Conservation (phyloP, 495 filamentous ascomycete genomes). For the Lophiostoma macrostomum region DNA sequence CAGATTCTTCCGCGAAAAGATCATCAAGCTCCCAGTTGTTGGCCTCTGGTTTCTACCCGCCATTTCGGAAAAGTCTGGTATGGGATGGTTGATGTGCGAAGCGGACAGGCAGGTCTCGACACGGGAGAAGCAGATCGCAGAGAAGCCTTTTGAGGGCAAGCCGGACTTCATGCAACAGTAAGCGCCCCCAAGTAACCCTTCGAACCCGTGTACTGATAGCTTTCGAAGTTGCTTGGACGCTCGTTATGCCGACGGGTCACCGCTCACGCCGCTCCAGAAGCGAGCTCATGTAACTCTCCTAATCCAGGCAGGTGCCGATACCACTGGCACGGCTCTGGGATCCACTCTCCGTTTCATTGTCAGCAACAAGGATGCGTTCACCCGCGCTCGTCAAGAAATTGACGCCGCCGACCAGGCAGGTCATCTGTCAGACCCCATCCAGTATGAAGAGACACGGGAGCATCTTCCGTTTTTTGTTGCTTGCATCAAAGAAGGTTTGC, state of each 20-base stretch:
- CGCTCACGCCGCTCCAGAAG: slow-evolving; percentile 13
- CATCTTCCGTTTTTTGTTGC: slow-evolving; percentile 61
- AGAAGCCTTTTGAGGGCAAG: slow-evolving; percentile 18
- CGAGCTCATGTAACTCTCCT: slow-evolving; percentile 23
- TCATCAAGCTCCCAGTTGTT: slow-evolving; percentile 19
- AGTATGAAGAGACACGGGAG: slow-evolving; percentile 37
- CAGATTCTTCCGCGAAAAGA: slow-evolving; percentile 13
- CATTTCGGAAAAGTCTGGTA: slow-evolving; percentile 9
- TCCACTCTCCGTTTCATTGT: slow-evolving; percentile 56
- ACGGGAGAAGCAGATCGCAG: slow-evolving; percentile 12
- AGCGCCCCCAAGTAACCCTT: not conserved
- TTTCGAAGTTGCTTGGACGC: slow-evolving; percentile 12
- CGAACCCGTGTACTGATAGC: not conserved
- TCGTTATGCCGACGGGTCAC: slow-evolving; percentile 8
- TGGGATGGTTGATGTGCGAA: slow-evolving; percentile 26
- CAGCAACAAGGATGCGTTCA: slow-evolving; percentile 45
- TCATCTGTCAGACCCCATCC: slow-evolving; percentile 40
- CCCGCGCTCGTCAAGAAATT: slow-evolving; percentile 47
- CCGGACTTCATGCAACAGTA: slow-evolving; percentile 28
- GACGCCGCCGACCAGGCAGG: slow-evolving; percentile 41
- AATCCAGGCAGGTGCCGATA: slow-evolving; percentile 57
- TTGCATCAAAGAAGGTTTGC: slow-evolving; percentile 57
- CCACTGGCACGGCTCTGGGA: slow-evolving; percentile 58
- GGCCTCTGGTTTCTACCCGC: slow-evolving; percentile 16
- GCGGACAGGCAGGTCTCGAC: slow-evolving; percentile 19